Evolutionary conservation across 2,329 filamentous ascomycete species (phyloP).

Genomic region (Uncinocarpus reesii): DNA sequence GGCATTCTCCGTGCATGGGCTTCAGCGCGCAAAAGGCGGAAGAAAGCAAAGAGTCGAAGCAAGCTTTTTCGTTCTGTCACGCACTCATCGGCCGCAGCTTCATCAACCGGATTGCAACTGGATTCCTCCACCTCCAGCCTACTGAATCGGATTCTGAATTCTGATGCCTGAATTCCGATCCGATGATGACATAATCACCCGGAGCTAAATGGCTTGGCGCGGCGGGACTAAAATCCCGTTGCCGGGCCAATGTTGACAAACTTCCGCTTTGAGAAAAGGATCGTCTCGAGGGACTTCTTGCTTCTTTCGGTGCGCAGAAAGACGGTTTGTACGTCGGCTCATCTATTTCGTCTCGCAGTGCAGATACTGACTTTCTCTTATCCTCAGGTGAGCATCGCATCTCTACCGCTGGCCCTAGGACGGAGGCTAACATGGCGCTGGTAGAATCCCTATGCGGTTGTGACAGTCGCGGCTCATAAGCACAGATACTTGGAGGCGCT

Average conservation of each 20-base stretch:
- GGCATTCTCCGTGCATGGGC: neutral
- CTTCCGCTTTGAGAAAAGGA: conserved; percentile 15
- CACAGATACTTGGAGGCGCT: neutral
- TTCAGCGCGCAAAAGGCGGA: neutral
- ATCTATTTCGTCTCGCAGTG: neutral
- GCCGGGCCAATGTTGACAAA: conserved; percentile 17
- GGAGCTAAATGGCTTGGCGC: conserved; percentile 10
- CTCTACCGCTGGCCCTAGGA: too few species aligned
- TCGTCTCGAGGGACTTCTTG: neutral
- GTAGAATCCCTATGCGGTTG: neutral
- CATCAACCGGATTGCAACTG: too few species aligned
- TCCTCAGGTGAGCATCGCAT: too few species aligned
- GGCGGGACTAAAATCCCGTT: conserved; percentile 9
- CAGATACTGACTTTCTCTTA: neutral
- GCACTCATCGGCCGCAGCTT: neutral
- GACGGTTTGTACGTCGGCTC: neutral
- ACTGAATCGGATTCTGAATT: too few species aligned
- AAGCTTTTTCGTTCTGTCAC: neutral
- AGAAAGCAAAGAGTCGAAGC: neutral
- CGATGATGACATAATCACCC: conserved; percentile 11
- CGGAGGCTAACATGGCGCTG: neutral
- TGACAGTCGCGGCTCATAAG: neutral
- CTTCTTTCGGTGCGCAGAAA: neutral
- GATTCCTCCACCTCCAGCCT: too few species aligned
- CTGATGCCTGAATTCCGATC: too few species aligned